Evolutionary conservation across 2,329 filamentous ascomycete genomes (phyloP), one percentile per base, ranked within the genome.

Genomic region (Claviceps purpurea): DNA sequence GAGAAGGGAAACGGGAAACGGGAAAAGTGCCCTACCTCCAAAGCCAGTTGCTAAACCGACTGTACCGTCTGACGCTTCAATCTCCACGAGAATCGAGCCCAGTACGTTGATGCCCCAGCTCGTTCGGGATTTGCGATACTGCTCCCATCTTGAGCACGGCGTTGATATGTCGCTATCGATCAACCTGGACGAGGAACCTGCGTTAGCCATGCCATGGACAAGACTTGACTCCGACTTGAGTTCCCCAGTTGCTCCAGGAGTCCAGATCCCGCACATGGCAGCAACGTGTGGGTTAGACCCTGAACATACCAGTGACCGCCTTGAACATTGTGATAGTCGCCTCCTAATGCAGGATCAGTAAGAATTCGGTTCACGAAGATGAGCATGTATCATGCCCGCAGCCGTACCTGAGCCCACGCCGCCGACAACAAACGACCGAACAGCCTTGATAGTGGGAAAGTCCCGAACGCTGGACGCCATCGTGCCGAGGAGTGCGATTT

Each of bases 101-200:
- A 96, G 73, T 7, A 95, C 89, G 61, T 96, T 96, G 75, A 96
- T 96, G 40, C 90, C 90, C 87, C 89, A 96, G 66, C 84, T 89
- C 13, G 89, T 95, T 60, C 90, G 78, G 40, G 89, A 95, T 55
- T 84, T 81, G 58, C 89, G 82, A 69, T 95, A 96, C 60, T 90
- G 75, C 58, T 93, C 87, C 79, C 90, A 95, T 68, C 82, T 79
- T 49, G 89, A 91, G 78, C 90, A 94, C 6, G 90, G 90, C 1
- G 89, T 96, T 1, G 90, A 89, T 65, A 96, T 96, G 59, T 90
- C 84, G 56, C 85, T 85, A 70, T 95, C 90, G 58, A 96, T 86
- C 60, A 96, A 74, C 90, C 89, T 95, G 13, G 18, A 40, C 7
- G 7, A 30, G n/a, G 3, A 30, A n/a, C 2, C 14, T 6, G 14